Evolutionary conservation across 2,329 filamentous ascomycete species (phyloP).

Genomic region (Ramularia endophylla): DNA sequence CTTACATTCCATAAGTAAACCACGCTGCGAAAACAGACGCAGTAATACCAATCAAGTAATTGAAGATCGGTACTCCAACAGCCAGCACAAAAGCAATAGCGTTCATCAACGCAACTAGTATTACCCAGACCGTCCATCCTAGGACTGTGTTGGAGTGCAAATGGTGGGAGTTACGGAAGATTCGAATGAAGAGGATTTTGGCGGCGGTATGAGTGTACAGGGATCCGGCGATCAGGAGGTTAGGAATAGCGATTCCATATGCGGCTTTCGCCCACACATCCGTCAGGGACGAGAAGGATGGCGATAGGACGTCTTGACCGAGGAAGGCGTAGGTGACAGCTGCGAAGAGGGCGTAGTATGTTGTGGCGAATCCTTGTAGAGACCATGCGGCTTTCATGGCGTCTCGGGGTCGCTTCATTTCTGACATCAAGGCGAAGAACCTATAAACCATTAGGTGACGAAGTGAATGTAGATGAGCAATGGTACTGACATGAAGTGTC

Average conservation of each 20-base stretch:
- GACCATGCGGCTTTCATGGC: conserved; percentile 46
- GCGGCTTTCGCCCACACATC: conserved; percentile 45
- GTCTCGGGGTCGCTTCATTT: conserved; percentile 47
- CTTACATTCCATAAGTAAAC: conserved; percentile 45
- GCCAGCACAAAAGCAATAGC: conserved; percentile 40
- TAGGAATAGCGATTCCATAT: conserved; percentile 47
- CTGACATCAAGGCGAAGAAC: conserved; percentile 50
- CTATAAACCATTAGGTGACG: conserved; percentile 6
- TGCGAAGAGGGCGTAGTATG: conserved; percentile 48
- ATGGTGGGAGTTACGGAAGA: conserved; percentile 43
- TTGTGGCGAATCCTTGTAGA: conserved; percentile 46
- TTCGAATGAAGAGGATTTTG: conserved; percentile 47
- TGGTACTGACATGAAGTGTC: conserved; percentile 41
- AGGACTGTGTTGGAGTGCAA: conserved; percentile 43
- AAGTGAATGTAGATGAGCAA: not conserved
- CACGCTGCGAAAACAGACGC: conserved; percentile 48
- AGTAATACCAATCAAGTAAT: conserved; percentile 48
- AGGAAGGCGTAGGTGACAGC: conserved; percentile 48
- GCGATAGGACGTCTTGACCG: conserved; percentile 41
- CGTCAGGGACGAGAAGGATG: conserved; percentile 44
- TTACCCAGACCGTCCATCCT: conserved; percentile 45
- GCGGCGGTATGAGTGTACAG: conserved; percentile 48
- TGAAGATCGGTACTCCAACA: conserved; percentile 50
- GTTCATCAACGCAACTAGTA: conserved; percentile 44
- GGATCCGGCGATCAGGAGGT: conserved; percentile 46